Evolutionary conservation across 1,139 yeast species (phyloP), one percentile per base, ranked within the genome.

Genomic region (Yamadazyma triangularis): DNA sequence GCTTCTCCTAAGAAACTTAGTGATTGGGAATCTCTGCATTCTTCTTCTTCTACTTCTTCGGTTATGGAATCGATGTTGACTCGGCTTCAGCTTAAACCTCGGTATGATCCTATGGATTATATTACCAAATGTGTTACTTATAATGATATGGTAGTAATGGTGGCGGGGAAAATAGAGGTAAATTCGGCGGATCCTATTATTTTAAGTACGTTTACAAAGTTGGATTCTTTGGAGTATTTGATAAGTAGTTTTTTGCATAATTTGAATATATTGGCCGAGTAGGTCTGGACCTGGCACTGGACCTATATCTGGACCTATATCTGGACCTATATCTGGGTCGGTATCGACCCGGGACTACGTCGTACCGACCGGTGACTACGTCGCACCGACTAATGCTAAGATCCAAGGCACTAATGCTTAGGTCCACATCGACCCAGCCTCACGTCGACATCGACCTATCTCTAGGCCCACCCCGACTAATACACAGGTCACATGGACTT

Each of bases 51-150:
- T 4, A 32, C 35, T 7, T 26, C 23, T 25, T 40, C 33, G 9
- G 38, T 55, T 34, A 42, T 63, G 24, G 41, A 50, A 28, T 53
- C 47, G 26, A 51, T 64, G 29, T 34, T 62, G 27, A 49, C 48
- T 26, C 60, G 52, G 30, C 47, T 62, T 19, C 58, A 55, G 48
- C 39, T 62, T 28, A 53, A 51, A 28, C 64, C 58, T 8, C 60
- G 51, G 32, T 49, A 54, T 30, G 64, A 56, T 20, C 64, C 72
- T 1, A 50, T 56, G 15, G 73, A 68, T 38, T 68, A 67, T 44
- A 56, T 68, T 28, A 65, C 73, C 11, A 62, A 66, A 38, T 65
- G 73, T 34, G 48, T 65, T 24, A 67, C 73, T 3, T 68, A 61
- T 45, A 53, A 64, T 39, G 41, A 51, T 7, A 44, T 42, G 50